phyloP scores from a whole-genome alignment of 2,329 filamentous ascomycete genomes.

The Fusarium sp. region DNA sequence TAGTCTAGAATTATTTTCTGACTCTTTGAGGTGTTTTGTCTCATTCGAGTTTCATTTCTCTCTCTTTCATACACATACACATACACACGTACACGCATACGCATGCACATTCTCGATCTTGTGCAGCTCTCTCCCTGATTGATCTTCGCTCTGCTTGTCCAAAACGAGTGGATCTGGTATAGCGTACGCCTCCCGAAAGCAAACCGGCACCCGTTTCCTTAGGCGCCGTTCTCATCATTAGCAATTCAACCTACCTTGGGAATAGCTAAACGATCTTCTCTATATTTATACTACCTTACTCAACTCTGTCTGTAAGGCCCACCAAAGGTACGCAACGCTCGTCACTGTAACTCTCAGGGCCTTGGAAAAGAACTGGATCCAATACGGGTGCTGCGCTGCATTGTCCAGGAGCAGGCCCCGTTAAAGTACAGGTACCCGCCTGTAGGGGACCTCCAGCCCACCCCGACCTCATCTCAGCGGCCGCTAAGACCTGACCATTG shows the following conservation, averaged over 20 bases:
- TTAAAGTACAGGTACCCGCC: background rate
- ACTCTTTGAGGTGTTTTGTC: background rate
- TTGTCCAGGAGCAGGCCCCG: background rate
- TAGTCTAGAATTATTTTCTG: background rate
- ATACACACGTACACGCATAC: too few species aligned
- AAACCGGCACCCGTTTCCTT: slow-evolving; percentile 33
- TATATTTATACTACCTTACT: too few species aligned
- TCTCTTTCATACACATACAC: background rate
- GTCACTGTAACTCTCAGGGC: too few species aligned
- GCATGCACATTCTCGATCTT: background rate
- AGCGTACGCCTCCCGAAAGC: slow-evolving; percentile 38
- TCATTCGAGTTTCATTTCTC: slow-evolving; percentile 5
- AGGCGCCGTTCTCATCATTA: slow-evolving; percentile 24
- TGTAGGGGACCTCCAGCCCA: slow-evolving; percentile 14
- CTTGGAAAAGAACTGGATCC: background rate
- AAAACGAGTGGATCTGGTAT: slow-evolving; percentile 23
- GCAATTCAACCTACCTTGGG: background rate
- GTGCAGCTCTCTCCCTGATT: background rate
- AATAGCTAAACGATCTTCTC: too few species aligned
- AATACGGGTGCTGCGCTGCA: slow-evolving; percentile 1
- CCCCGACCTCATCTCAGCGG: slow-evolving; percentile 17
- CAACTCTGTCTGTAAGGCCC: too few species aligned
- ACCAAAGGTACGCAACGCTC: too few species aligned
- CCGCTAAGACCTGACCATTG: slow-evolving; percentile 28
- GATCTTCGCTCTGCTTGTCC: slow-evolving; percentile 2